Conservation (phyloP, 2,329 filamentous ascomycete species). For the Lachnellula arida region DNA sequence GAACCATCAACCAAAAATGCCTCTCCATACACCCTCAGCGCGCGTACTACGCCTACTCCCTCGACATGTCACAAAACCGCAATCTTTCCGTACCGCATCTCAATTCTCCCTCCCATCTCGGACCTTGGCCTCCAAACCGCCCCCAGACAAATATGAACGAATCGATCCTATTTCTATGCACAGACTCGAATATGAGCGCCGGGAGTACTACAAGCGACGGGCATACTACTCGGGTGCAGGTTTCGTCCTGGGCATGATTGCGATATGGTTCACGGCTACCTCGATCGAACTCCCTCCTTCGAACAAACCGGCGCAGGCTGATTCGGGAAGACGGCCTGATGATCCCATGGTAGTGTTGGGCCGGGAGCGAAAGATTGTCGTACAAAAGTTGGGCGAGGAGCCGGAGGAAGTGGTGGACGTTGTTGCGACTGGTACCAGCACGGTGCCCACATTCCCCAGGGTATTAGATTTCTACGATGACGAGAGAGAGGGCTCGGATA, state of each 20-base stretch:
- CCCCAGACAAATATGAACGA: neutral
- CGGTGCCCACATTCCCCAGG: slow-evolving; percentile 29
- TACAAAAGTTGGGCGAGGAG: slow-evolving; percentile 29
- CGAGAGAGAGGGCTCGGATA: slow-evolving; percentile 7
- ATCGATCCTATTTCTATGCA: slow-evolving; percentile 28
- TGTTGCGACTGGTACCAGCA: slow-evolving; percentile 29
- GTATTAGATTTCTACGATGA: slow-evolving; percentile 27
- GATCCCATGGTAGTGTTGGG: slow-evolving; percentile 28
- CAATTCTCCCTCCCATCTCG: neutral
- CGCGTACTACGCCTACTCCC: slow-evolving; percentile 7
- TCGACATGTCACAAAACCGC: neutral
- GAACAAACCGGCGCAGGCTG: slow-evolving; percentile 6
- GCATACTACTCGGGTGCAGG: slow-evolving; percentile 27
- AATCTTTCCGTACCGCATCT: slow-evolving; percentile 6
- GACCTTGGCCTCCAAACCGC: slow-evolving; percentile 6
- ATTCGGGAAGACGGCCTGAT: slow-evolving; percentile 16
- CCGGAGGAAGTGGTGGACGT: slow-evolving; percentile 37
- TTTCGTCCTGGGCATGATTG: slow-evolving; percentile 27
- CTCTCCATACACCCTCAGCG: slow-evolving; percentile 14
- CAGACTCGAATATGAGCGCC: slow-evolving; percentile 22
- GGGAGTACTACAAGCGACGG: slow-evolving; percentile 29
- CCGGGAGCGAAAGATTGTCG: slow-evolving; percentile 26
- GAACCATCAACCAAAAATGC: slow-evolving; percentile 15
- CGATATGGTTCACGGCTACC: slow-evolving; percentile 29
- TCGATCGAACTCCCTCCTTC: slow-evolving; percentile 23